Evolutionary conservation across 345 rosid species (phyloP).

Genomic region (Citrus reticulata): DNA sequence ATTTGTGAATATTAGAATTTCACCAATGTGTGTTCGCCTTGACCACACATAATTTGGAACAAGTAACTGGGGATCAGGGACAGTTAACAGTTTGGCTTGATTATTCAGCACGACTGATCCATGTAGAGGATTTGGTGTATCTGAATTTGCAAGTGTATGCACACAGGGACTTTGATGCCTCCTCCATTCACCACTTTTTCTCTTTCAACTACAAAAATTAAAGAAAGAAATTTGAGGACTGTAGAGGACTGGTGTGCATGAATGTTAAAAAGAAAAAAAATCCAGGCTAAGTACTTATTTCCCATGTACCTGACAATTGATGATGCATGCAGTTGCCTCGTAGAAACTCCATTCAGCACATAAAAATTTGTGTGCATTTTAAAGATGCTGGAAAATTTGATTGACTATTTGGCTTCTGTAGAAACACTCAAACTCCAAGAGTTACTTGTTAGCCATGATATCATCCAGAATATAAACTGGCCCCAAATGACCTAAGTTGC

Average conservation of each 20-base stretch:
- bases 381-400: not conserved
- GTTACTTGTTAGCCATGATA: slow-evolving; percentile 34
- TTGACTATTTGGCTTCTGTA: not conserved
- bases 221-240: not conserved
- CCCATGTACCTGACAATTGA: not conserved
- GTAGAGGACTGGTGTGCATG: not conserved
- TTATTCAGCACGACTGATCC: not conserved
- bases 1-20: not conserved
- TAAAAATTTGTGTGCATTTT: not conserved
- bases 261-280: not conserved
- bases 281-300: not conserved
- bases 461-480: slow-evolving; percentile 41
- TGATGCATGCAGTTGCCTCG: not conserved
- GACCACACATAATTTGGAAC: not conserved
- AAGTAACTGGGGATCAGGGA: no score
- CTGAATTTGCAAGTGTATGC: not conserved
- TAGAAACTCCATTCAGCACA: not conserved
- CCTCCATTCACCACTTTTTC: not conserved
- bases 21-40: not conserved
- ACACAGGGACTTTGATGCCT: not conserved
- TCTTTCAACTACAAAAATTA: not conserved
- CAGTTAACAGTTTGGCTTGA: not conserved
- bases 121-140: not conserved
- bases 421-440: not conserved
- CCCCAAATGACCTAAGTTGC: slow-evolving; percentile 37